These are phyloP conservation scores for Trichopus zeylanicus DNA, from an alignment of 116 monocot species.

Conservation along the genomic window DNA sequence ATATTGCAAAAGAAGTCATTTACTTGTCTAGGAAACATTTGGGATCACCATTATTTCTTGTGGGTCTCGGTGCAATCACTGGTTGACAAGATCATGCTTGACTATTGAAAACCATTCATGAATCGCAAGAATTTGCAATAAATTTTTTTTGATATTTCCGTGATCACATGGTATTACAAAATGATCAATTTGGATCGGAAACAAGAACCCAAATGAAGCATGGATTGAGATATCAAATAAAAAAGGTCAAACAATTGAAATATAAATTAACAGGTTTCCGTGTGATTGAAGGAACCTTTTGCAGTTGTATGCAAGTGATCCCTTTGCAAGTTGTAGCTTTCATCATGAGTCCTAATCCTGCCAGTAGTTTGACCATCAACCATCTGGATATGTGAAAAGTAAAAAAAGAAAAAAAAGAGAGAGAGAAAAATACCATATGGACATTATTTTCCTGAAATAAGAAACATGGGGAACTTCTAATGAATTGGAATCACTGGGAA, in stretches of 20 bases:
- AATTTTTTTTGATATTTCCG: not conserved
- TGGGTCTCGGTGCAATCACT: too few species aligned
- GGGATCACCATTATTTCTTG: too few species aligned
- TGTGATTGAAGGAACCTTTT: slow-evolving; percentile 46
- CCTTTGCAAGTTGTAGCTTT: slow-evolving; percentile 66
- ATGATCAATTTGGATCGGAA: not conserved
- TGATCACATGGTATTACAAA: not conserved
- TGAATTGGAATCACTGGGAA: too few species aligned
- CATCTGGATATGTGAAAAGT: slow-evolving; percentile 87
- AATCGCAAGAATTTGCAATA: too few species aligned
- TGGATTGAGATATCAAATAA: not conserved
- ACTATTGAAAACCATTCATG: too few species aligned
- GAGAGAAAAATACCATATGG: not conserved
- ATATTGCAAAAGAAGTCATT: too few species aligned
- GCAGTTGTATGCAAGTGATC: slow-evolving; percentile 92
- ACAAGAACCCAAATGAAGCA: not conserved
- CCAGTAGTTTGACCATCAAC: slow-evolving; percentile 86
- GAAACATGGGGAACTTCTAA: too few species aligned
- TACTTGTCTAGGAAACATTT: too few species aligned
- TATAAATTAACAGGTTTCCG: not conserved
- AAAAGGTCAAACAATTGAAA: not conserved
- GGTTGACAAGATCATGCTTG: too few species aligned
- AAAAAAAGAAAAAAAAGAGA: not conserved
- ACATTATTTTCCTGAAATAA: not conserved
- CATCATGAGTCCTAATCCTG: slow-evolving; percentile 65